Base-by-base conservation (phyloP, 331 rosid genomes). In the Saraca asoca region DNA sequence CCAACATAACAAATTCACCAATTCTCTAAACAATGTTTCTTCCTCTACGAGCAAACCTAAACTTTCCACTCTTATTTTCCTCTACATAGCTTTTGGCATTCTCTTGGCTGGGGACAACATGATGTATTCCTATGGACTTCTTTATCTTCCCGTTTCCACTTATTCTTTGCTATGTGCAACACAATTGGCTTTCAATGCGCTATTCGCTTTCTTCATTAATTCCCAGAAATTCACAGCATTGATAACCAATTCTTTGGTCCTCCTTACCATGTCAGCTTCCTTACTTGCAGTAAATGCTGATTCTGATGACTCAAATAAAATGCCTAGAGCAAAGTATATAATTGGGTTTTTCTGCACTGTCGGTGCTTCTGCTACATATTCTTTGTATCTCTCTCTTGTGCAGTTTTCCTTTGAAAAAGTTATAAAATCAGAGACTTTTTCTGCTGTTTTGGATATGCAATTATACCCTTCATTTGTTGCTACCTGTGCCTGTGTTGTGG, bases 61-160 rank as follows among this genome's bases (percentile, higher is more conserved):
- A 24, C 13, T 72, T 66, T 58, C 42, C 44, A 71, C 61, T 4
- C 5, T 85, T 11, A 16, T 70, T 57, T 15, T 62, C 38, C 74
- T 90, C 14, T 85, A 80, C 68, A 17, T 85, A n/a, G 72, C 54
- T 63, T 83, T 87, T 13, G 88, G 91, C 62, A 45, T 85, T 1
- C 57, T 83, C 56, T 39, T 72, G 29, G 51, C 78, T 5, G 80
- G 81, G 9, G 85, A 72, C 75, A 87, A 85, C 58, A 14, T 85
- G 79, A 79, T 87, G 95, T 90, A 85, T 64, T 83, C 95, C 17
- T 85, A 76, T 75, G 95, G 95, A 17, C 91, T 89, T 13, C 55
- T 81, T 20, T 87, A 79, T 58, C 82, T 85, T n/a, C 87, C 88
- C n/a, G 84, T 85, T 65, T 90, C 96, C 2, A 87, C 91, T 7